Base-by-base conservation (phyloP, 2,329 filamentous ascomycete genomes). In the Sarocladiaceae sp. region DNA sequence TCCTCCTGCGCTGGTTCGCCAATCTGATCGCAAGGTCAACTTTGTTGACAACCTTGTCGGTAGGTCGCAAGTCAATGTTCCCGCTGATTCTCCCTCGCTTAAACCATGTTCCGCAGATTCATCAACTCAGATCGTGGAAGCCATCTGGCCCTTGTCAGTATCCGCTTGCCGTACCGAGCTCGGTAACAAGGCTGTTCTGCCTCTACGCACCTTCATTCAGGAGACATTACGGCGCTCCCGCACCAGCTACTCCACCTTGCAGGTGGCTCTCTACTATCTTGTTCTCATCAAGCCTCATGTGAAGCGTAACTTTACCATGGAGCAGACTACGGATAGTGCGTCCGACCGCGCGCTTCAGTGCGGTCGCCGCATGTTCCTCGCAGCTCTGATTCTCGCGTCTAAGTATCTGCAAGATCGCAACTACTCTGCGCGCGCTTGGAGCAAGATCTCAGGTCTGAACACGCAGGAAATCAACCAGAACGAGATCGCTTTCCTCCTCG, bases 351-450 rank as follows among this genome's bases (percentile, higher is more conserved):
- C 91, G 36, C 82, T 99, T 64, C 92, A 96, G 71, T 97, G 94
- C 70, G 94, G 94, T 52, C 88, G 94, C 56, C 90, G 94, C 63
- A 97, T 97, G 93, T 97, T 99, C 67, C 80, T 99, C 51, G 86
- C 94, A 11, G 92, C 93, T 46, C 78, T 99, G 55, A 97, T 99
- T 59, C 78, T 99, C 53, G 94, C 94, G 2, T 97, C 94, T 31
- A 99, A 99, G 75, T 99, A 97, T 67, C 77, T 99, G 44, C 94
- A 99, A 71, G 94, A 99, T 67, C 87, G 93, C 60, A 99, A 97
- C 72, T 99, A 96, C 71, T 97, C 94, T 13, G 91, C 94, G 47
- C 86, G 93, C 52, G 94, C 94, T 37, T 99, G 94, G 94, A 97
- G 93, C 70, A 97, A 96, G 77, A 99, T 99, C 61, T 97, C 94